These are phyloP conservation scores for Perilla frutescens DNA, from an alignment of 257 asterid genomes.

Conservation along the genomic window DNA sequence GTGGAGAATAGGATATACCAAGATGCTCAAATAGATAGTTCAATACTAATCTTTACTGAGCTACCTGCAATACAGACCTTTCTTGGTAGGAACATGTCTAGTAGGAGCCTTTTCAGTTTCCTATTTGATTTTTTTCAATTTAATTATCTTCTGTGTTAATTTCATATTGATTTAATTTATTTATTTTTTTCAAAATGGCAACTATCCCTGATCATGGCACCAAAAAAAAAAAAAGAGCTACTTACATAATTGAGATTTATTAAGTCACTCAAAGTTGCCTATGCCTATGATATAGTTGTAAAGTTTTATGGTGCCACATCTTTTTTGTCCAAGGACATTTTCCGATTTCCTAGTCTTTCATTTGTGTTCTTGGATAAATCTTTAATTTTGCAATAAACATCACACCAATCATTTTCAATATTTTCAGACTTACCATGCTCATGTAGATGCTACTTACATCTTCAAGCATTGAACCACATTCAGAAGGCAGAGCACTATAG, in stretches of 20 bases:
- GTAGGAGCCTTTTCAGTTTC: too few relatives aligned
- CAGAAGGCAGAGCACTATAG: constrained; percentile 92
- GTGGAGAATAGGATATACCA: not conserved
- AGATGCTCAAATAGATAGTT: constrained; percentile 21
- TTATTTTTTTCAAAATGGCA: too few relatives aligned
- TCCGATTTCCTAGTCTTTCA: not conserved
- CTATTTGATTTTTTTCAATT: too few relatives aligned
- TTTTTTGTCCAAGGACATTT: not conserved
- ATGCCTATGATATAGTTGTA: too few relatives aligned
- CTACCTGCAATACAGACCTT: constrained; percentile 90
- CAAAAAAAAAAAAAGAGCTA: too few relatives aligned
- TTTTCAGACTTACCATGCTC: constrained; percentile 17
- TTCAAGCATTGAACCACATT: constrained; percentile 99
- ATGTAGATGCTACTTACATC: constrained; percentile 65
- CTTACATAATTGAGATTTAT: too few relatives aligned
- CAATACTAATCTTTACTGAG: constrained; percentile 15
- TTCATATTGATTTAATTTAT: too few relatives aligned
- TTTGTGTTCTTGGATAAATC: not conserved
- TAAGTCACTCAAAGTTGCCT: too few relatives aligned
- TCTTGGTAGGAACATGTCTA: too few relatives aligned
- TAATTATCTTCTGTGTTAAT: too few relatives aligned
- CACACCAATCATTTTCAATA: constrained; percentile 9
- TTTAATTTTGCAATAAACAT: constrained; percentile 17
- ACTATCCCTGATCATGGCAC: too few relatives aligned
- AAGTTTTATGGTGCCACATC: not conserved